A percentile compares a stretch with the other conserved stretches of the same genome.
Conservation (phyloP, 352 stramenopile genomes). For the Hyphochytrium catenoides region DNA sequence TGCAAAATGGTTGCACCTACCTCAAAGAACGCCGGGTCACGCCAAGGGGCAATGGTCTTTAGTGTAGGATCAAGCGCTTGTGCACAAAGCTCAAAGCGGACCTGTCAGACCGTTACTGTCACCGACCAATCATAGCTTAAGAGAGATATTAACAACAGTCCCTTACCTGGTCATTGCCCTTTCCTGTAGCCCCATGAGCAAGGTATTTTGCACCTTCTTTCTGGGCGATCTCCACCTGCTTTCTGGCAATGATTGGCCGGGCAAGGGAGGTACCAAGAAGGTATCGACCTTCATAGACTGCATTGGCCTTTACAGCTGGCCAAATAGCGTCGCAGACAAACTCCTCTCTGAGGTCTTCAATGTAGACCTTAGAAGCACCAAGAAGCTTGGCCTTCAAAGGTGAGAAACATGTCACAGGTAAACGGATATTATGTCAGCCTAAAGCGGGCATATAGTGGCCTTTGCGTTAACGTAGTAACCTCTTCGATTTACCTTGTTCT, state of each 20-base stretch:
- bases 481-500: constrained; percentile 81
- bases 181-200: constrained; percentile 90
- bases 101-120: constrained; percentile 9
- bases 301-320: constrained; percentile 81
- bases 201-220: constrained; percentile 73
- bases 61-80: constrained; percentile 85
- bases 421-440: constrained; percentile 1
- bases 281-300: constrained; percentile 93
- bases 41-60: constrained; percentile 88
- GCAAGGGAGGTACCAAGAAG: constrained; percentile 91
- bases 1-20: too few species aligned
- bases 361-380: constrained; percentile 67
- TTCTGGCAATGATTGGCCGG: constrained; percentile 92
- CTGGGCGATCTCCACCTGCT: constrained; percentile 77
- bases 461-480: too few species aligned
- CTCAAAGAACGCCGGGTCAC: constrained; percentile 92
- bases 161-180: constrained; percentile 96
- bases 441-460: constrained; percentile 2
- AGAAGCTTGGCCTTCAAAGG: constrained; percentile 25
- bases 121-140: too few species aligned
- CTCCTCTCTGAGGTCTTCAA: constrained; percentile 87
- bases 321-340: constrained; percentile 88
- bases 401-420: constrained; percentile 4
- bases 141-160: too few species aligned
- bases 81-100: constrained; percentile 94